These are phyloP conservation scores for Tritrichomonas musculus DNA, from an alignment of 208 protist genomes.

Conservation along the genomic window DNA sequence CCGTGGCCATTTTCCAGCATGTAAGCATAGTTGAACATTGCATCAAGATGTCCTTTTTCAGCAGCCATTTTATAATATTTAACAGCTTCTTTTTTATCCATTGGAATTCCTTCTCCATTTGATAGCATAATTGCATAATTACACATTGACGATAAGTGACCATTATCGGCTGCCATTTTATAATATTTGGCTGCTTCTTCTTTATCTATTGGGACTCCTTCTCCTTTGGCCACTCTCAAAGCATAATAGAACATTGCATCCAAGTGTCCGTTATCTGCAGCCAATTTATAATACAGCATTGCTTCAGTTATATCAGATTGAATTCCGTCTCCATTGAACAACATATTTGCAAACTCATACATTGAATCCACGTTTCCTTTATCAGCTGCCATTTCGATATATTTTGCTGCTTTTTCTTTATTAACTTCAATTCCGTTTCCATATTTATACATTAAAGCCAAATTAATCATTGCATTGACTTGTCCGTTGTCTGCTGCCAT, in stretches of 20 bases:
- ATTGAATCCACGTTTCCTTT: neutral
- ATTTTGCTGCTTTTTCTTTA: neutral
- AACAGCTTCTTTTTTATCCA: neutral
- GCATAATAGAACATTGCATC: neutral
- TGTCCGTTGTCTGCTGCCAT: neutral
- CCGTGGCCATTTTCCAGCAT: neutral
- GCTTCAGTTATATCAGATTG: neutral
- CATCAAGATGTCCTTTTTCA: neutral
- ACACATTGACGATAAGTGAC: neutral
- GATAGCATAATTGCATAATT: neutral
- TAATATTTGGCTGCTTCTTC: neutral
- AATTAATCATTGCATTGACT: neutral
- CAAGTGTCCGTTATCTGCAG: neutral
- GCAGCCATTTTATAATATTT: slow-evolving; percentile 3
- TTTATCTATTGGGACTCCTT: neutral
- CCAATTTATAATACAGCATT: neutral
- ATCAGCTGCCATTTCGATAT: neutral
- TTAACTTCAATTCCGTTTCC: neutral
- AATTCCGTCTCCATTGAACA: neutral
- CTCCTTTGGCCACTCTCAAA: neutral
- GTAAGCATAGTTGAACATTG: neutral
- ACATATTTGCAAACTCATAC: neutral
- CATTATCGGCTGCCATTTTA: neutral
- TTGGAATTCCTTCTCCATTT: neutral
- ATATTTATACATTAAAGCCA: neutral